Percentiles rank a stretch among this genome's conserved stretches.
Evolutionary conservation across 495 filamentous ascomycete species (phyloP).

Genomic region (Haplographium delicatum): DNA sequence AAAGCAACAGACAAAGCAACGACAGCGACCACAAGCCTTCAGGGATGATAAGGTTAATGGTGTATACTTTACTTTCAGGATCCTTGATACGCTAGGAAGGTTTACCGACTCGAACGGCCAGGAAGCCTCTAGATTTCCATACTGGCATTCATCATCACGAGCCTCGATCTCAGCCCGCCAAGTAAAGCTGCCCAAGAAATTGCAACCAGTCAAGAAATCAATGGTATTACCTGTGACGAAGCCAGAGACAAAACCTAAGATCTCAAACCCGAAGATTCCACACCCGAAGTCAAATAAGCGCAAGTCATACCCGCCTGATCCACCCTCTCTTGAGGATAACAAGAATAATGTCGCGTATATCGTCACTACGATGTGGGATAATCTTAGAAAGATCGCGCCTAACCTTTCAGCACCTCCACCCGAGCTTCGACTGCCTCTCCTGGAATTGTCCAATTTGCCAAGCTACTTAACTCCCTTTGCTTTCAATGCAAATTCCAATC

Average conservation of each 20-base stretch:
- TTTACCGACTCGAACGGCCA: slow-evolving; percentile 7
- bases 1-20: background rate
- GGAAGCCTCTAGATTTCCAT: slow-evolving; percentile 1
- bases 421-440: slow-evolving; percentile 5
- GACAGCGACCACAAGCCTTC: slow-evolving; percentile 3
- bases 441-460: background rate
- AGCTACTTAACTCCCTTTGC: slow-evolving; percentile 1
- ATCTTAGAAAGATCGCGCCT: slow-evolving; percentile 10
- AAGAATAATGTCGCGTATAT: background rate
- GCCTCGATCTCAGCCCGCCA: background rate
- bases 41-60: slow-evolving; percentile 23
- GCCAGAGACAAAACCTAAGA: background rate
- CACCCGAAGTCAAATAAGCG: slow-evolving; percentile 8
- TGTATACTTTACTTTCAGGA: slow-evolving; percentile 24
- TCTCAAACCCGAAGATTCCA: background rate
- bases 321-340: background rate
- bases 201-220: background rate
- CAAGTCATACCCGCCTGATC: slow-evolving; percentile 5
- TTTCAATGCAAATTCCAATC: slow-evolving; percentile 4
- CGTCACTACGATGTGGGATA: slow-evolving; percentile 12
- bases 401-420: background rate
- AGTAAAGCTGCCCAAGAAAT: background rate
- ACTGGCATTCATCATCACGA: slow-evolving; percentile 8
- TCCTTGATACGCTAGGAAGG: slow-evolving; percentile 20
- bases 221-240: slow-evolving; percentile 1